These are phyloP conservation scores for Iris pallida DNA, from an alignment of 116 monocot genomes.

Conservation along the genomic window DNA sequence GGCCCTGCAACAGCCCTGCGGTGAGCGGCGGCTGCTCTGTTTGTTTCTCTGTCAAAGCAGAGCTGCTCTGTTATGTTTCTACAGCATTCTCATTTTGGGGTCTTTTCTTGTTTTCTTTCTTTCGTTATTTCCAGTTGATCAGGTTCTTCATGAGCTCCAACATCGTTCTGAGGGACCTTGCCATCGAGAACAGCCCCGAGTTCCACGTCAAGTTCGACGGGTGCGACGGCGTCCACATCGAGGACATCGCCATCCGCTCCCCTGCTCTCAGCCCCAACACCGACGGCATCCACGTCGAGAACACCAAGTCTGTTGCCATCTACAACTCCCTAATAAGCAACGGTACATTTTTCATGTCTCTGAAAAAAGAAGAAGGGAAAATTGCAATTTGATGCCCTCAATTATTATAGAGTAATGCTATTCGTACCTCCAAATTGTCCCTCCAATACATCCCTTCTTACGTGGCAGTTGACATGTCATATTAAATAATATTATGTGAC, in stretches of 20 bases:
- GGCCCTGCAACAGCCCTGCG: conserved; percentile 79
- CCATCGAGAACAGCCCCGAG: conserved; percentile 76
- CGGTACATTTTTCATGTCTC: conserved; percentile 10
- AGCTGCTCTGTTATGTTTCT: background rate
- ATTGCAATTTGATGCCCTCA: too few relatives aligned
- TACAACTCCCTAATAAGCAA: conserved; percentile 63
- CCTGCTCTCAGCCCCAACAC: conserved; percentile 79
- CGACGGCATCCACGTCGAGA: conserved; percentile 76
- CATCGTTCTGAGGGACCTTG: conserved; percentile 37
- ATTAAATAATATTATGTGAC: too few relatives aligned
- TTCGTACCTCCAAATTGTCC: too few relatives aligned
- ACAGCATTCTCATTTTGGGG: too few relatives aligned
- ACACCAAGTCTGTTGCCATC: conserved; percentile 65
- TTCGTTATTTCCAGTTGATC: conserved; percentile 46
- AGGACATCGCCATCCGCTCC: conserved; percentile 46
- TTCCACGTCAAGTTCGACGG: conserved; percentile 82
- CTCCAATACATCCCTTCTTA: too few relatives aligned
- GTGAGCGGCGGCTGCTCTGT: conserved; percentile 23
- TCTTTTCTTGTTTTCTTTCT: background rate
- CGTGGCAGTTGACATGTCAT: too few relatives aligned
- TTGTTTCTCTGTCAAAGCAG: background rate
- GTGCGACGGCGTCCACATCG: conserved; percentile 58
- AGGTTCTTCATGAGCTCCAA: conserved; percentile 73
- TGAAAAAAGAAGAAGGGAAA: too few relatives aligned
- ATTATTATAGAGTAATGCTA: too few relatives aligned